Evolutionary conservation across 139 green algal species (phyloP).

Genomic region (Chlamydomonas incerta): DNA sequence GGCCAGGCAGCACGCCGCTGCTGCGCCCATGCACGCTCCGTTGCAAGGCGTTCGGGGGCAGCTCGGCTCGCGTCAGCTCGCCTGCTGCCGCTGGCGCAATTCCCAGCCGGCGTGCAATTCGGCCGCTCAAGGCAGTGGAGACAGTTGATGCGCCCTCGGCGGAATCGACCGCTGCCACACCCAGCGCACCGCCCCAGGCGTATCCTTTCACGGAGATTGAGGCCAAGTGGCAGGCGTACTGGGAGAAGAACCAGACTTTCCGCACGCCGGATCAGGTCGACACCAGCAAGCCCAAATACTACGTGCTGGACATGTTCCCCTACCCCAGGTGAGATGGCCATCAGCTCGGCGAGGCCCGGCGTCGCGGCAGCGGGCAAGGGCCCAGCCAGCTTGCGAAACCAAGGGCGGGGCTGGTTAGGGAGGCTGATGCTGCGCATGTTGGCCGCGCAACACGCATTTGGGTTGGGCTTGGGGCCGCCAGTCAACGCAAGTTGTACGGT

Average conservation of each 20-base stretch:
- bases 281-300: conserved; percentile 97
- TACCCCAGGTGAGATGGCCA: conserved; percentile 88
- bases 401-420: too few species aligned
- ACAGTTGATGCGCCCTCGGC: conserved; percentile 1
- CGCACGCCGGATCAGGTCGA: conserved; percentile 91
- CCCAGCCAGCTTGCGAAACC: background rate
- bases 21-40: conserved; percentile 17
- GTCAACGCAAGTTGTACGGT: too few species aligned
- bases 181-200: conserved; percentile 37
- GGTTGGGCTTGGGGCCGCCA: too few species aligned
- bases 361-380: background rate
- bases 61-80: background rate
- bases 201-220: conserved; percentile 95
- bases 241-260: conserved; percentile 94
- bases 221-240: conserved; percentile 94
- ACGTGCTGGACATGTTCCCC: conserved; percentile 99
- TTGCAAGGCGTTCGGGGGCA: conserved; percentile 17
- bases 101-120: background rate
- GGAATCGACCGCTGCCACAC: background rate
- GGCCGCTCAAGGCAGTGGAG: background rate
- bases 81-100: background rate
- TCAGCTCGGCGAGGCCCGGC: too few species aligned
- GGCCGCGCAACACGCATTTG: too few species aligned
- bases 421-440: too few species aligned
- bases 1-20: background rate